Conservation (phyloP, 352 stramenopile genomes). For the Plasmopara muralis region DNA sequence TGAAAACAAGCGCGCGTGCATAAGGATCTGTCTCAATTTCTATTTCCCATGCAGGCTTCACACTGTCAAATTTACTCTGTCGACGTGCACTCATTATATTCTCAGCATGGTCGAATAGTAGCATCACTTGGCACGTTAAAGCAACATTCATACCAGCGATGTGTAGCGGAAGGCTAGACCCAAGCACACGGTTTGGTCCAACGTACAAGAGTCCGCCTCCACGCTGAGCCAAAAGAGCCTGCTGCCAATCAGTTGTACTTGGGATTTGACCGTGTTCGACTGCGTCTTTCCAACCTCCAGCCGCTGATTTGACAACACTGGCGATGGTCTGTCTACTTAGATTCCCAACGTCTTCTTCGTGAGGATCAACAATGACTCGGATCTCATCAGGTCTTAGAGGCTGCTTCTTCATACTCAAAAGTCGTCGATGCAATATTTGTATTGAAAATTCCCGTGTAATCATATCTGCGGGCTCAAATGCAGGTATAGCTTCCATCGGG, state of each 20-base stretch:
- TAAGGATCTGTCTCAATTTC: slow-evolving; percentile 61
- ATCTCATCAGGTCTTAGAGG: slow-evolving; percentile 54
- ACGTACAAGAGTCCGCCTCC: slow-evolving; percentile 66
- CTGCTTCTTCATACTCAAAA: slow-evolving; percentile 44
- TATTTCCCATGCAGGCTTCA: slow-evolving; percentile 56
- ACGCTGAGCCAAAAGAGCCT: slow-evolving; percentile 44
- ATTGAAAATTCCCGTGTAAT: slow-evolving; percentile 68
- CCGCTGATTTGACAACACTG: slow-evolving; percentile 37
- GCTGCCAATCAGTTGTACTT: slow-evolving; percentile 63
- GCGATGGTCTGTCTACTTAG: slow-evolving; percentile 37
- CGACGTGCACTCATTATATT: slow-evolving; percentile 62
- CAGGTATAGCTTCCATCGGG: slow-evolving; percentile 46
- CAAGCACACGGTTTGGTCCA: slow-evolving; percentile 57
- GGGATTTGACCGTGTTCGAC: slow-evolving; percentile 53
- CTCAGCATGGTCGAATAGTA: slow-evolving; percentile 76
- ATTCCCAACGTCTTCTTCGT: slow-evolving; percentile 39
- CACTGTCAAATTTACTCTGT: slow-evolving; percentile 83
- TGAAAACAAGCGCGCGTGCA: slow-evolving; percentile 60
- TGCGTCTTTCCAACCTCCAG: slow-evolving; percentile 49
- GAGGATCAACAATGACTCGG: slow-evolving; percentile 53
- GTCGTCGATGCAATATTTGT: slow-evolving; percentile 53
- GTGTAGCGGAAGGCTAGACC: slow-evolving; percentile 34
- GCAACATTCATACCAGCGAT: slow-evolving; percentile 67
- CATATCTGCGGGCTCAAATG: slow-evolving; percentile 36
- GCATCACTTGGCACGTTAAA: slow-evolving; percentile 55